Percentiles rank a stretch among this genome's conserved stretches.
These are phyloP conservation scores for Exsudoporus floridanus DNA, from an alignment of 1,284 basidiomycete species.

Conservation along the genomic window DNA sequence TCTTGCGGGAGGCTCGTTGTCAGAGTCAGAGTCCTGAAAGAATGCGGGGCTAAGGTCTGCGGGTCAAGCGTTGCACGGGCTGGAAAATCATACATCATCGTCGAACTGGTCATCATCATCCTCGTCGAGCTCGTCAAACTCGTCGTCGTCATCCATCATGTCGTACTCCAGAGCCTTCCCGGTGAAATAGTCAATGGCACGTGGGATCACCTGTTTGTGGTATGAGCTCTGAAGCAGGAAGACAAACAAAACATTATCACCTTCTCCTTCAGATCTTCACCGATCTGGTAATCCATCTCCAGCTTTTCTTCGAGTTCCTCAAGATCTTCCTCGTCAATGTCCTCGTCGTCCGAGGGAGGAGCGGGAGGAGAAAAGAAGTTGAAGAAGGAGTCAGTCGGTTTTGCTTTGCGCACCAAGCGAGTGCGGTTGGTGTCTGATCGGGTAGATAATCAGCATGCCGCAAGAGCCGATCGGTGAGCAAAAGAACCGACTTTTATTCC, in stretches of 20 bases:
- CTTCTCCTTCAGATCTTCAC: conserved; percentile 98
- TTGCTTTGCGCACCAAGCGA: conserved; percentile 86
- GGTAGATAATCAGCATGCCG: conserved; percentile 5
- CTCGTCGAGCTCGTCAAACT: conserved; percentile 61
- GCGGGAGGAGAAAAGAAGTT: conserved; percentile 93
- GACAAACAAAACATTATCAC: conserved; percentile 38
- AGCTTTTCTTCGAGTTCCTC: conserved; percentile 91
- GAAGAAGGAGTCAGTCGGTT: conserved; percentile 92
- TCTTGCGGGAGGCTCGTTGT: conserved; percentile 56
- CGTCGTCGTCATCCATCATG: conserved; percentile 70
- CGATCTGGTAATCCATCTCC: conserved; percentile 97
- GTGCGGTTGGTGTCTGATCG: conserved; percentile 85
- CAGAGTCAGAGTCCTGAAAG: conserved; percentile 46
- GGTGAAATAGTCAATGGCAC: conserved; percentile 94
- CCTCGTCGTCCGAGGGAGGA: conserved; percentile 70
- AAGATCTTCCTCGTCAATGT: conserved; percentile 82
- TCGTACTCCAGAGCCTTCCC: conserved; percentile 95
- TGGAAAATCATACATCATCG: conserved; percentile 44
- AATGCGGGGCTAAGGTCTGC: conserved; percentile 23
- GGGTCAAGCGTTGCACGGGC: conserved; percentile 19
- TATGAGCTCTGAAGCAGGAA: conserved; percentile 9
- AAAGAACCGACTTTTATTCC: conserved; percentile 84
- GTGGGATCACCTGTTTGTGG: conserved; percentile 77
- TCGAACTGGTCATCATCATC: conserved; percentile 61
- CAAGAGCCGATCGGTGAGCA: conserved; percentile 1